Base-by-base conservation (phyloP, 805 yeast genomes). In the Sugiyamaella boreocaroliniensis region DNA sequence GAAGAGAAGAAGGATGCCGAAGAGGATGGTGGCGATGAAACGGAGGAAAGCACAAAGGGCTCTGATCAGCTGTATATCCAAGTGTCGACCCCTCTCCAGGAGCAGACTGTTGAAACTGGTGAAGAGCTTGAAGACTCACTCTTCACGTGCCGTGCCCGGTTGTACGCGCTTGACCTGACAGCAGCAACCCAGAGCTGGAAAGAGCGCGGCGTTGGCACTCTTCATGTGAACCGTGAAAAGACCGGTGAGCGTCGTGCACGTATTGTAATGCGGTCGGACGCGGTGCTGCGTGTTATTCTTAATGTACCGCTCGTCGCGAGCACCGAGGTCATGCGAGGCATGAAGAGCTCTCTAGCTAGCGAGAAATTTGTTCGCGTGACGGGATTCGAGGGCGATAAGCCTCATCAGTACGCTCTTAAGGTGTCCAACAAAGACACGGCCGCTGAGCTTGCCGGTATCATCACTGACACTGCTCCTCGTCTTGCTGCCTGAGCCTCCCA, bases 231-330 rank as follows among this genome's bases (percentile, higher is more conserved):
- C 68, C 68, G 69, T 45, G 55, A 52, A 5, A 54, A 54, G n/a
- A 59, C 50, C 26, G 48, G 51, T 9, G 55, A 49, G 12, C 37
- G 56, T 1, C 77, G 77, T 51, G 75, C 83, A 0, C 79, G 99
- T 60, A 66, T 93, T 10, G 84, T 93, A 4, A 89, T 93, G 97
- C 81, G 99, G 65, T 83, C 96, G 3, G 87, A 86, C 55, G 95
- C 96, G 2, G 78, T 88, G 15, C 74, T 89, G 55, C 81, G 89
- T 57, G 92, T 93, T 10, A 81, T 92, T 22, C 73, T 93, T 57
- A 93, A 93, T 68, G 71, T 83, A 46, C 85, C 88, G 15, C 71
- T 93, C 40, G 73, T 77, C 0, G 70, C 76, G 43, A 81, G 81
- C 5, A 78, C 89, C 18, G 80, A 83, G 55, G 71, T 89, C 1